phyloP scores from a whole-genome alignment of 2,329 filamentous ascomycete species.

The Eurotiales sp. region DNA sequence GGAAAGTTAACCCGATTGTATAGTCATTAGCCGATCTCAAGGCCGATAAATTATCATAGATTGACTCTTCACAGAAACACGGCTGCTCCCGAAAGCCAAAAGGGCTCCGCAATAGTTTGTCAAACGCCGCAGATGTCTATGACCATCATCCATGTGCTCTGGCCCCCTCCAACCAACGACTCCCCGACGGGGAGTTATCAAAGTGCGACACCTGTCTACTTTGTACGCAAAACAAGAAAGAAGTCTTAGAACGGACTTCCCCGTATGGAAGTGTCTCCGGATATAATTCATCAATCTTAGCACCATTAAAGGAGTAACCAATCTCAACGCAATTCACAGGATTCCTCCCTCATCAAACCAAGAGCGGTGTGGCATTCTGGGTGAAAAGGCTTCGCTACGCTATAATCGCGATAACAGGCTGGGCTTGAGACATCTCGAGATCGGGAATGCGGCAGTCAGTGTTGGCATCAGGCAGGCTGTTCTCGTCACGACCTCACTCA shows the following conservation, averaged over 20 bases:
- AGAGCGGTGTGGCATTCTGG: not conserved
- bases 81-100: slow-evolving; percentile 1
- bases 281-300: not conserved
- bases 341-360: not conserved
- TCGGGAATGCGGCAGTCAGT: no score
- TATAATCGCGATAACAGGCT: not conserved
- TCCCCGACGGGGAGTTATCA: not conserved
- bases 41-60: not conserved
- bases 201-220: not conserved
- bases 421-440: slow-evolving; percentile 5
- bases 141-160: no score
- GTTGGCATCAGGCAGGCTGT: no score
- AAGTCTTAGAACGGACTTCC: not conserved
- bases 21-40: not conserved
- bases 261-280: not conserved
- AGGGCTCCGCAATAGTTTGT: not conserved
- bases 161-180: no score
- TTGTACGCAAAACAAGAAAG: not conserved
- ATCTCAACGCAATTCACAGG: not conserved
- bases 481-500: slow-evolving; percentile 6
- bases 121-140: no score
- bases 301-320: slow-evolving; percentile 1
- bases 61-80: not conserved
- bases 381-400: slow-evolving; percentile 1
- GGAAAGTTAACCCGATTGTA: not conserved